Percentiles rank a stretch among this genome's conserved stretches.
These are phyloP conservation scores for Cutaneotrichosporon curvatum DNA, from an alignment of 1,284 basidiomycete species.

Conservation along the genomic window DNA sequence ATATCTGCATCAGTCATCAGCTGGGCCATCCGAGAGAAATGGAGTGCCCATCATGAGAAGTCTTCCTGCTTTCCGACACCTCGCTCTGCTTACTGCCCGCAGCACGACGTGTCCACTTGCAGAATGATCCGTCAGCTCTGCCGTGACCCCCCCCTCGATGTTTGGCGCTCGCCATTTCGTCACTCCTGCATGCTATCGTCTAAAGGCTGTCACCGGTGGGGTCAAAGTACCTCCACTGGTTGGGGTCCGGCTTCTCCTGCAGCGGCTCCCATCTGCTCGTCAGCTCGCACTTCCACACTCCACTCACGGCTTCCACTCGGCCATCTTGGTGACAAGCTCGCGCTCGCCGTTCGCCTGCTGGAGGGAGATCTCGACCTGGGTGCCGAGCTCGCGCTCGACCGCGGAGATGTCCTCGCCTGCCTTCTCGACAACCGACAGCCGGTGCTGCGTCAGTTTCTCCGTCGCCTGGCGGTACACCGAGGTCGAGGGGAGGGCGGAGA, in stretches of 20 bases:
- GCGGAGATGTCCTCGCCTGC: conserved; percentile 59
- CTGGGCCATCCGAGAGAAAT: no score
- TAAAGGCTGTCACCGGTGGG: conserved; percentile 26
- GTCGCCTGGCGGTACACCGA: conserved; percentile 87
- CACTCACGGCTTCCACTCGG: conserved; percentile 93
- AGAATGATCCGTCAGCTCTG: no score
- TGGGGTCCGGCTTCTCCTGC: conserved; percentile 28
- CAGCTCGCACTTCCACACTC: conserved; percentile 2
- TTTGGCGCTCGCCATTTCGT: no score
- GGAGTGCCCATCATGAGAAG: no score
- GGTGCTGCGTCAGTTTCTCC: conserved; percentile 76
- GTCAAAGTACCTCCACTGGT: conserved; percentile 45
- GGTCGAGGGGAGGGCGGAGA: conserved; percentile 64
- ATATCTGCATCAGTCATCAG: no score
- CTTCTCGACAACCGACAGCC: conserved; percentile 64
- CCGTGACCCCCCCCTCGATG: no score
- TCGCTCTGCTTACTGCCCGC: no score
- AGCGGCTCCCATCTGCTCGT: conserved; percentile 39
- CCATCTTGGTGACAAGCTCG: conserved; percentile 69
- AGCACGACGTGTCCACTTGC: no score
- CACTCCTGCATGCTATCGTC: not conserved
- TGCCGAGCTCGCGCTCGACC: conserved; percentile 59
- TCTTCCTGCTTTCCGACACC: no score
- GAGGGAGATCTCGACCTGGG: conserved; percentile 49
- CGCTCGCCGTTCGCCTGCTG: conserved; percentile 79